phyloP scores from a whole-genome alignment of 805 yeast species.

The Candida pini region DNA sequence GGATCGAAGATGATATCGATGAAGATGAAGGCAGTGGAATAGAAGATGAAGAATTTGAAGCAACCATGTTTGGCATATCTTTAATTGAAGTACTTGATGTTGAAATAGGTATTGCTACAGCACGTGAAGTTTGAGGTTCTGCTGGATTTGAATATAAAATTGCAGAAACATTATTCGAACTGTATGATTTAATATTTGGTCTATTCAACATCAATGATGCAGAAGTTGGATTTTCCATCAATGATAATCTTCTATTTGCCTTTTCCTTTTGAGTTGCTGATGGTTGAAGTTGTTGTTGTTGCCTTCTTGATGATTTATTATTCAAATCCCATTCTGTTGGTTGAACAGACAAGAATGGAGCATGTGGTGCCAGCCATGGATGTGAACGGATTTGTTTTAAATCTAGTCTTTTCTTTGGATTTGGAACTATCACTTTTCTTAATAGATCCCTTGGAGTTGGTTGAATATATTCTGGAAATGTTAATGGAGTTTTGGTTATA shows the following conservation, averaged over 20 bases:
- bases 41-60: too few relatives aligned
- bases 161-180: conserved; percentile 33
- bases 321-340: conserved; percentile 87
- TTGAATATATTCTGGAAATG: conserved; percentile 90
- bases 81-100: conserved; percentile 22
- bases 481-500: conserved; percentile 84
- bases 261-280: too few relatives aligned
- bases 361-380: conserved; percentile 84
- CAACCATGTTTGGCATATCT: too few relatives aligned
- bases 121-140: conserved; percentile 59
- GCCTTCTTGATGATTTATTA: conserved; percentile 35
- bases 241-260: conserved; percentile 33
- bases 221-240: conserved; percentile 40
- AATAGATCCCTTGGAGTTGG: conserved; percentile 89
- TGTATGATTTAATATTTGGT: conserved; percentile 29
- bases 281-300: conserved; percentile 12
- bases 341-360: conserved; percentile 72
- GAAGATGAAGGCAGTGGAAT: conserved; percentile 1
- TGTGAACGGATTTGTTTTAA: conserved; percentile 71
- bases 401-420: conserved; percentile 71
- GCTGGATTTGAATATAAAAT: conserved; percentile 47
- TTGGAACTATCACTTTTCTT: conserved; percentile 76
- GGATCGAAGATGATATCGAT: not conserved
- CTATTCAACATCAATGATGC: conserved; percentile 32
- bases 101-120: conserved; percentile 29